A percentile compares a stretch with the other conserved stretches of the same genome.
phyloP scores from a whole-genome alignment of 2,329 filamentous ascomycete species.

The Phialophora expanda region DNA sequence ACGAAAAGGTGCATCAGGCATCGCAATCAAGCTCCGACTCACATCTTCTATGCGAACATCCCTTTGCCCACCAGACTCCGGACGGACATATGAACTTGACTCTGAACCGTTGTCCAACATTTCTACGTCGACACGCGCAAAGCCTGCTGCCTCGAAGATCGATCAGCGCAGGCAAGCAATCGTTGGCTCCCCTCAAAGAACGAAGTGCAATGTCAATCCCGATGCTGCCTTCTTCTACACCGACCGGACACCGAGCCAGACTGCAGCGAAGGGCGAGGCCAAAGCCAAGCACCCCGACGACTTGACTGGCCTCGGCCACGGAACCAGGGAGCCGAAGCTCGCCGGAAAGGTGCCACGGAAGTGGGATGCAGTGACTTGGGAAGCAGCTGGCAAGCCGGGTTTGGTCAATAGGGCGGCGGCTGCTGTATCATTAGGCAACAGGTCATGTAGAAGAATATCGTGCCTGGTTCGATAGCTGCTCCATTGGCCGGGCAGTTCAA shows the following conservation, averaged over 20 bases:
- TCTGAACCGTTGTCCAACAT: constrained; percentile 30
- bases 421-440: not conserved
- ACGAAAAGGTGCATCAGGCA: not conserved
- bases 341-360: not conserved
- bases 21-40: not conserved
- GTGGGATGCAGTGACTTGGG: not conserved
- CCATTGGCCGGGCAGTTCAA: not conserved
- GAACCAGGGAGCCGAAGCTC: not conserved
- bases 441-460: not conserved
- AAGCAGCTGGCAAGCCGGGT: not conserved
- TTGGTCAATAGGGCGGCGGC: not conserved
- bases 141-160: constrained; percentile 16
- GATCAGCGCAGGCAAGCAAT: constrained; percentile 18
- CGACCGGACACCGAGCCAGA: constrained; percentile 23
- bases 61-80: not conserved
- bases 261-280: constrained; percentile 26
- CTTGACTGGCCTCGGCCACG: not conserved
- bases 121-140: constrained; percentile 30
- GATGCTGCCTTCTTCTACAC: constrained; percentile 15
- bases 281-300: not conserved
- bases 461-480: not conserved
- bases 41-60: not conserved
- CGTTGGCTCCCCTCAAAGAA: constrained; percentile 23
- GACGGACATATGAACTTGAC: not conserved
- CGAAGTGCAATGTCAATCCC: constrained; percentile 26